These are phyloP conservation scores for Amoeboaphelidium protococcarum DNA, from an alignment of 371 early-diverging fungal species.

Conservation along the genomic window DNA sequence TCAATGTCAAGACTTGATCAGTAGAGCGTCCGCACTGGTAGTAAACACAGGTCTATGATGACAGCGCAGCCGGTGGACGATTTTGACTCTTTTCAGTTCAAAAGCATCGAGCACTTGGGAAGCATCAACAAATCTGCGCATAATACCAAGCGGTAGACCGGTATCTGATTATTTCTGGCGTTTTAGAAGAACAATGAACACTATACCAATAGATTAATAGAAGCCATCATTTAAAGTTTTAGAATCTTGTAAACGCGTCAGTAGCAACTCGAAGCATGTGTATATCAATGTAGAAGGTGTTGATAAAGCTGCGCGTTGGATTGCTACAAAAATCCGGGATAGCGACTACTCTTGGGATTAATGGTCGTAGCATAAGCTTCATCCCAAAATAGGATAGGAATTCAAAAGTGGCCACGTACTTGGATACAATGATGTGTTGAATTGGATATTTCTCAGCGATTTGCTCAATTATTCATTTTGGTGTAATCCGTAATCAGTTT, in stretches of 20 bases:
- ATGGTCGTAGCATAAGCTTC: neutral
- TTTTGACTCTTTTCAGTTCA: neutral
- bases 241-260: too few species aligned
- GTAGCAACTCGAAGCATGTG: neutral
- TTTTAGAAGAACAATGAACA: too few species aligned
- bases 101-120: neutral
- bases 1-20: too few species aligned
- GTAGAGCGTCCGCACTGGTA: neutral
- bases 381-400: neutral
- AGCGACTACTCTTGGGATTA: neutral
- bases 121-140: neutral
- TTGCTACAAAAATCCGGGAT: neutral
- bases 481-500: constrained; percentile 24
- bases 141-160: neutral
- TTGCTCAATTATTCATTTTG: constrained; percentile 69
- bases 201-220: too few species aligned
- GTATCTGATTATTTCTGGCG: neutral
- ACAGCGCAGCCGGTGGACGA: neutral
- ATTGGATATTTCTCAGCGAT: constrained; percentile 45
- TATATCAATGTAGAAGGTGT: neutral
- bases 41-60: neutral
- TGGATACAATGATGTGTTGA: neutral
- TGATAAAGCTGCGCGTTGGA: neutral
- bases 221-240: too few species aligned
- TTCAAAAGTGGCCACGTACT: too few species aligned